Conservation (phyloP, 176 grass and related monocot genomes). For the Ampelocalamus luodianensis region DNA sequence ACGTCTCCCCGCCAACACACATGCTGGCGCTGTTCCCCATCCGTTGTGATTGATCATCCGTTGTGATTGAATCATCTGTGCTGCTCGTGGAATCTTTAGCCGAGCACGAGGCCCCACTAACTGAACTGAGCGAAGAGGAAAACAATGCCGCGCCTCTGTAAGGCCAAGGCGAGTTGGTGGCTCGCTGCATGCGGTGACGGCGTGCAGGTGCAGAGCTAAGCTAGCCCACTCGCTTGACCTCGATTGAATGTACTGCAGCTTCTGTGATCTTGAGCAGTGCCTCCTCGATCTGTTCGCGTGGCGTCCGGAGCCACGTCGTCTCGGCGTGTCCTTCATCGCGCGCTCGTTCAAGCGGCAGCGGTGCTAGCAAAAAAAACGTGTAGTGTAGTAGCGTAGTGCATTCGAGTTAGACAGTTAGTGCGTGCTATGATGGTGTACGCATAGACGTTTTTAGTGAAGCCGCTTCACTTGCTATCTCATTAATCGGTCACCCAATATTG, state of each 20-base stretch:
- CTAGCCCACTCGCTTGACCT: neutral
- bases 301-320: too few relatives aligned
- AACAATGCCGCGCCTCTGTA: neutral
- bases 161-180: slow-evolving; percentile 21
- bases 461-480: too few relatives aligned
- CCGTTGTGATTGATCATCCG: neutral
- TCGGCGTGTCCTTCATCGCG: too few relatives aligned
- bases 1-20: neutral
- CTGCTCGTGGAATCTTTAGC: neutral
- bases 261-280: too few relatives aligned
- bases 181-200: neutral
- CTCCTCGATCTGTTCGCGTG: too few relatives aligned
- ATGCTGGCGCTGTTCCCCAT: neutral
- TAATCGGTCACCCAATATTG: too few relatives aligned
- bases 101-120: neutral
- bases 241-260: neutral
- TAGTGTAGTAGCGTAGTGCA: neutral
- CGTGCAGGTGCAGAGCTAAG: neutral
- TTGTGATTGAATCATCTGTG: neutral
- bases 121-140: neutral
- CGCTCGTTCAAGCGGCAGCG: too few relatives aligned
- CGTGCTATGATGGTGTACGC: neutral
- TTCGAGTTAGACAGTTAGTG: neutral
- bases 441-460: too few relatives aligned
- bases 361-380: neutral